Evolutionary conservation across 208 protist genomes (phyloP).

Genomic region (Trypanosoma boissoni): DNA sequence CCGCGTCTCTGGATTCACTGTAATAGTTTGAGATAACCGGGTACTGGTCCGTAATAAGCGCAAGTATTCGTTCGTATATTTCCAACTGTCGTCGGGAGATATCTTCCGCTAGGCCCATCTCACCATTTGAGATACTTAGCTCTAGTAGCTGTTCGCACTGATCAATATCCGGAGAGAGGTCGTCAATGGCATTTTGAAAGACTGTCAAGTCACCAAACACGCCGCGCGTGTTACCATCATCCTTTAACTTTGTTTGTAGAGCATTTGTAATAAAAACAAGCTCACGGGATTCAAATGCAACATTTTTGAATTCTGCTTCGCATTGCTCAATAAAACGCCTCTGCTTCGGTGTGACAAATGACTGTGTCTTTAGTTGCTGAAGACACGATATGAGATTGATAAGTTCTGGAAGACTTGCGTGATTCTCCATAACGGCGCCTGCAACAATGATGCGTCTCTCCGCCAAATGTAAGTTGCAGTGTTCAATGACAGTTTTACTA

Average conservation of each 20-base stretch:
- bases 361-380: slow-evolving; percentile 70
- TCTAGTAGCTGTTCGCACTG: slow-evolving; percentile 89
- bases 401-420: slow-evolving; percentile 64
- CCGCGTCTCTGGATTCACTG: slow-evolving; percentile 63
- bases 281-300: slow-evolving; percentile 78
- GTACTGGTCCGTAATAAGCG: slow-evolving; percentile 87
- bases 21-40: slow-evolving; percentile 83
- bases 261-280: slow-evolving; percentile 82
- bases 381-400: slow-evolving; percentile 75
- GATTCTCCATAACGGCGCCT: slow-evolving; percentile 21
- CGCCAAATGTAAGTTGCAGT: slow-evolving; percentile 86
- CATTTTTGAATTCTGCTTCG: slow-evolving; percentile 64
- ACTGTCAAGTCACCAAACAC: slow-evolving; percentile 74
- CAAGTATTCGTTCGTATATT: slow-evolving; percentile 83
- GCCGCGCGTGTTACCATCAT: slow-evolving; percentile 75
- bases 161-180: slow-evolving; percentile 81
- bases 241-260: slow-evolving; percentile 76
- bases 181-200: slow-evolving; percentile 84
- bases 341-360: slow-evolving; percentile 85
- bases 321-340: slow-evolving; percentile 76
- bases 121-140: slow-evolving; percentile 81
- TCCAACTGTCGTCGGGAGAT: slow-evolving; percentile 83
- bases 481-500: slow-evolving; percentile 84
- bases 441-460: slow-evolving; percentile 56
- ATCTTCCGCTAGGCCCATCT: slow-evolving; percentile 88